Conservation (phyloP, 1,284 basidiomycete species). For the Boletus smithii region DNA sequence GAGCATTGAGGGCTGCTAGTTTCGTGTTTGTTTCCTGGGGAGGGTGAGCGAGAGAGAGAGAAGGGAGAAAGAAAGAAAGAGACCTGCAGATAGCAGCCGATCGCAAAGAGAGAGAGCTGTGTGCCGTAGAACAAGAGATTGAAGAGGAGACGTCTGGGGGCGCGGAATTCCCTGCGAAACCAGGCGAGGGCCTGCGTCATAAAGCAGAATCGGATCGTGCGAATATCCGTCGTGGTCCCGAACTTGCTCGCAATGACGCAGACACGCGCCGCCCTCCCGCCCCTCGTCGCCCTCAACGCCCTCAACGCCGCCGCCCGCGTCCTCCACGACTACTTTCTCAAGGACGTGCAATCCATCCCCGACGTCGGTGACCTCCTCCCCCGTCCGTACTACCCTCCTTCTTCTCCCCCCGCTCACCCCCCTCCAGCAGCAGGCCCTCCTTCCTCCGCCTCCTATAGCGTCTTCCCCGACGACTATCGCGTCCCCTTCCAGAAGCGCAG, state of each 20-base stretch:
- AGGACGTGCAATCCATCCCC: conserved; percentile 69
- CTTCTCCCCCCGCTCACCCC: conserved; percentile 6
- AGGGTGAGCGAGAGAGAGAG: not conserved
- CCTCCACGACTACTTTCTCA: conserved; percentile 62
- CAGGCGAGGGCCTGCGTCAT: conserved; percentile 63
- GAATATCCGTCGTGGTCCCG: no score
- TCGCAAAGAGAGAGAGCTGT: conserved; percentile 66
- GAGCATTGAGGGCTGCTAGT: conserved; percentile 69
- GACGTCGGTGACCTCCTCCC: conserved; percentile 68
- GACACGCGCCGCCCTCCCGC: conserved; percentile 30
- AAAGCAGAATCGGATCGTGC: no score
- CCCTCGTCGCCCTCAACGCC: conserved; percentile 56
- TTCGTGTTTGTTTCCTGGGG: conserved; percentile 56
- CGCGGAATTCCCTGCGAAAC: conserved; percentile 68
- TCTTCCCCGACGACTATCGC: conserved; percentile 74
- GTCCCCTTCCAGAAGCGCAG: conserved; percentile 79
- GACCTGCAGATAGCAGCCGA: conserved; percentile 81
- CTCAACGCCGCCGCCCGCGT: conserved; percentile 64
- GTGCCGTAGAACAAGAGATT: conserved; percentile 75
- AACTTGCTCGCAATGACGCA: conserved; percentile 16
- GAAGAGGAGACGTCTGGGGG: conserved; percentile 60
- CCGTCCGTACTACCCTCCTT: conserved; percentile 39
- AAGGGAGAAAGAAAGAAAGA: conserved; percentile 7
- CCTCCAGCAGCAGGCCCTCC: conserved; percentile 53
- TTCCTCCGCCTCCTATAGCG: conserved; percentile 71